Conservation (phyloP, 2,329 filamentous ascomycete species). For the Aureobasidium sp. region DNA sequence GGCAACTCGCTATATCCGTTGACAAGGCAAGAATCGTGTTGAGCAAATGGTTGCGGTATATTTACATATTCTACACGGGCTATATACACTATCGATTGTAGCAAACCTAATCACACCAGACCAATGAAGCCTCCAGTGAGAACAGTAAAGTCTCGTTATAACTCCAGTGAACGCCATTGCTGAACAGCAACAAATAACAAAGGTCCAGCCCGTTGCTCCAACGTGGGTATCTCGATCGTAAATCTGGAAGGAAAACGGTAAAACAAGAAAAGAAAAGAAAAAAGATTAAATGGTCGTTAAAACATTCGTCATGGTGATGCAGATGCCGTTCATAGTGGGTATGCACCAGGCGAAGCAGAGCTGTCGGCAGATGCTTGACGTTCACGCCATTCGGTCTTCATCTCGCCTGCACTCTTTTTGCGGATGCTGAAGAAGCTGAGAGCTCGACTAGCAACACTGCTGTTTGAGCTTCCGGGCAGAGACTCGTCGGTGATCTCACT, state of each 20-base stretch:
- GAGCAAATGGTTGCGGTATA: neutral
- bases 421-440: slow-evolving; percentile 24
- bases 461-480: slow-evolving; percentile 20
- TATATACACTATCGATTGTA: neutral
- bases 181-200: neutral
- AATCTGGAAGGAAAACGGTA: neutral
- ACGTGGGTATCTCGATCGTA: slow-evolving; percentile 3
- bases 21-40: neutral
- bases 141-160: neutral
- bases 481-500: neutral
- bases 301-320: neutral
- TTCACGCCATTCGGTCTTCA: slow-evolving; percentile 13
- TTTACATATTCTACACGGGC: neutral
- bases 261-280: neutral
- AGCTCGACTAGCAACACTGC: slow-evolving; percentile 23
- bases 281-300: neutral
- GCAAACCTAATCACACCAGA: neutral
- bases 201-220: neutral
- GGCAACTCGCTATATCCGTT: neutral
- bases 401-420: slow-evolving; percentile 17
- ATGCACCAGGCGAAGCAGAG: neutral
- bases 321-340: neutral
- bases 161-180: slow-evolving; percentile 1
- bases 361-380: slow-evolving; percentile 6
- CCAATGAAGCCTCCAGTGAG: neutral